Base-by-base conservation (phyloP, 2,329 filamentous ascomycete genomes). In the Neofusicoccum sp. region DNA sequence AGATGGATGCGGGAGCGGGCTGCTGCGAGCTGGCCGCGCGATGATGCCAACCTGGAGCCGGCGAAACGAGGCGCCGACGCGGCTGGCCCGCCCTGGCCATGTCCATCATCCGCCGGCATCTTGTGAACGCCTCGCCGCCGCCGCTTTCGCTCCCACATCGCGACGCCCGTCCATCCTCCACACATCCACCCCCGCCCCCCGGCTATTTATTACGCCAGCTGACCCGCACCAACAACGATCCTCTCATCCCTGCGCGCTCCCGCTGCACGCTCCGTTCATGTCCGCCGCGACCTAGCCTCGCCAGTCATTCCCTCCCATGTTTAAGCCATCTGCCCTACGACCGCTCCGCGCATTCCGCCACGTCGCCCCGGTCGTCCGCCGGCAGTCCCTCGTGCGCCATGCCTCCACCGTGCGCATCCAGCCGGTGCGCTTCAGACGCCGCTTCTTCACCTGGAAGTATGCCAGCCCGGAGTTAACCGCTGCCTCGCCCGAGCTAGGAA, bases 351-450 rank as follows among this genome's bases (percentile, higher is more conserved):
- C 75, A 33, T 52, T 61, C 34, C 59, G 45, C 45, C 45, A 52
- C 45, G 59, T 29, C 47, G 59, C 44, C 31, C 59, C 59, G 14
- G 68, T 16, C 69, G 64, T 28, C 69, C 70, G 8, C 71, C 72
- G 7, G 69, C 59, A 52, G 29, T 47, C 36, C 14, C 7, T 50
- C 16, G 36, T 47, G 47, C 59, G 45, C 14, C 68, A 58, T 58
- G 54, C 74, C 48, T 69, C 72, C 28, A 68, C 63, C 7, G 67
- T 76, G 49, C 69, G 65, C 8, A 70, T 76, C 50, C 74, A 80
- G 64, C 70, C 73, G 22, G 79, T 82, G 44, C 78, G 76, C 66
- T 76, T 82, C 68, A 69, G 66, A 48, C 70, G 67, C 49, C 77
- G 73, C 22, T 70, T 76, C 39, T 71, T 78, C 54, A 75, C 71